Evolutionary conservation across 306 rosid species (phyloP), one percentile per base, ranked within the genome.

Genomic region (Cotoneaster glaucophyllus): DNA sequence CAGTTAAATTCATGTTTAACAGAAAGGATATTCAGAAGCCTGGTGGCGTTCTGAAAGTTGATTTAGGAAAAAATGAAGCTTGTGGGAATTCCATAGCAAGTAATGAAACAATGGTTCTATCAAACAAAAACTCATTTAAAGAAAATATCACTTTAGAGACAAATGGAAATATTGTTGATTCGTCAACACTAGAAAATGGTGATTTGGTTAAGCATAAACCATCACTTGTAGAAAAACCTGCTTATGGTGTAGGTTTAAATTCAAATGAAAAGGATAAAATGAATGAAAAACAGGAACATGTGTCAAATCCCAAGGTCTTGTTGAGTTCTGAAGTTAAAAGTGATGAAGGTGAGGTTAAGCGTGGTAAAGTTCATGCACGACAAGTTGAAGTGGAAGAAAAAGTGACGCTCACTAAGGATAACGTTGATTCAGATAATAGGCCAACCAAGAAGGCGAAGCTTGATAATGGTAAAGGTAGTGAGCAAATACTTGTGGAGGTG

Each of bases 1-100:
- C 97, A 95, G 99, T 88, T 84, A 88, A 85, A 84, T 59, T 71
- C 74, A 66, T 92, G 67, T 85, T 92, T 81, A 95, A 89, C 85
- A 85, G 70, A 85, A 66, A 72, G 85, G 85, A 81, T 90, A 22
- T 64, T 39, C 54, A 71, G 62, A 85, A 81, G 70, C 82, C 71
- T 54, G 80, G 54, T 72, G 74, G 73, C 73, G 65, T 68, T 65
- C 71, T 69, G 81, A 79, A 75, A 74, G 80, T 64, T 74, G 88
- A 75, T 81, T 66, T 80, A 82, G 85, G 73, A 63, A 72, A 71
- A 85, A 86, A 82, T 69, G 85, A 73, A 64, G 81, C 70, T 79
- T 61, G 78, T 67, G 80, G 71, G 77, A 79, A 63, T 64, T 69
- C 48, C 44, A 41, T 56, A 25, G 77, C 65, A 74, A 80, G 70